These are phyloP conservation scores for Eurotiales sp. DNA, from an alignment of 2,329 filamentous ascomycete genomes.

Conservation along the genomic window DNA sequence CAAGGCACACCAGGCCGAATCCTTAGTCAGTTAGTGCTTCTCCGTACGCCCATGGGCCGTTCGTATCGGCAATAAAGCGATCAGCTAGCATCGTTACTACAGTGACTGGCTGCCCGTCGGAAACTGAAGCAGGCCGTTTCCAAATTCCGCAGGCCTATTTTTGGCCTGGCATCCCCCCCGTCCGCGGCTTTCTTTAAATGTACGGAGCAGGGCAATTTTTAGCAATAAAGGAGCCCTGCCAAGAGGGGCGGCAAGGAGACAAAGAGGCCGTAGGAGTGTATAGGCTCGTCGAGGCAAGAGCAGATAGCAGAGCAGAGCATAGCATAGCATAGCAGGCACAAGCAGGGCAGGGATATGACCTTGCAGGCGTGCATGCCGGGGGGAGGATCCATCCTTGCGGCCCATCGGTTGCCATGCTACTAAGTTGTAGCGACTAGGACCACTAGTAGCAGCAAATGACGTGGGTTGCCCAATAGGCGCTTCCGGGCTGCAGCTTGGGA, in stretches of 20 bases:
- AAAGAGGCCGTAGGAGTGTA: too few relatives aligned
- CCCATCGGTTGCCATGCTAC: background rate
- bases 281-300: too few relatives aligned
- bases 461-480: background rate
- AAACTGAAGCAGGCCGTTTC: background rate
- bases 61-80: background rate
- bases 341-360: too few relatives aligned
- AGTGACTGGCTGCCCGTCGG: background rate
- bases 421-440: too few relatives aligned
- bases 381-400: background rate
- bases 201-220: background rate
- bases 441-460: background rate
- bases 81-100: background rate
- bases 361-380: too few relatives aligned
- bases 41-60: background rate
- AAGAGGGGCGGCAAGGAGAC: background rate
- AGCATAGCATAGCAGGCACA: too few relatives aligned
- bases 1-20: too few relatives aligned
- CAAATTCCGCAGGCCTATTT: background rate
- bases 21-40: too few relatives aligned
- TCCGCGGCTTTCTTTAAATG: background rate
- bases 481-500: constrained; percentile 1
- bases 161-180: too few relatives aligned
- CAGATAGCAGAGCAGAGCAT: too few relatives aligned
- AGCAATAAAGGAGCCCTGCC: background rate